These are phyloP conservation scores for Solanum sitiens DNA, from an alignment of 257 asterid species.

Conservation along the genomic window DNA sequence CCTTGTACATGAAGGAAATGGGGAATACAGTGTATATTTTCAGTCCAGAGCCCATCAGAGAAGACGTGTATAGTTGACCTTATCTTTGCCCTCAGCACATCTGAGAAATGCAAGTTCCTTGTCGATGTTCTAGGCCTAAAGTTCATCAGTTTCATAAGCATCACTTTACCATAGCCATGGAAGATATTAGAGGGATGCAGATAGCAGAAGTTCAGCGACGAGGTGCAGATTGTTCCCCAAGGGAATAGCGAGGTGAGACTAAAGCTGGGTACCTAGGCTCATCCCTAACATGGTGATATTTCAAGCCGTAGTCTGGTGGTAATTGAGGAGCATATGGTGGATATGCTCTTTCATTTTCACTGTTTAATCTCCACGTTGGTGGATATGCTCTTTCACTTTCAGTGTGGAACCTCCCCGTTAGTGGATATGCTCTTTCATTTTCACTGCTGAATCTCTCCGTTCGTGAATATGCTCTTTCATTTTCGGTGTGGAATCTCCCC, in stretches of 20 bases:
- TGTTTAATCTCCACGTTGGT: constrained; percentile 2
- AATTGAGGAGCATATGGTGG: constrained; percentile 21
- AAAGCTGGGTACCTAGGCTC: constrained; percentile 25
- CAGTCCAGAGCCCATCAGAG: background rate
- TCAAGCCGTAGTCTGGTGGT: constrained; percentile 14
- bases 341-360: constrained; percentile 16
- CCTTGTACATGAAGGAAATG: background rate
- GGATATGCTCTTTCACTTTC: constrained; percentile 17
- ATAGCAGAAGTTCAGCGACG: constrained; percentile 16
- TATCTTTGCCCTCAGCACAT: background rate
- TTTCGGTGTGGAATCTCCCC: constrained; percentile 1
- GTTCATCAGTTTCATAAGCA: background rate
- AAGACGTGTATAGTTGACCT: background rate
- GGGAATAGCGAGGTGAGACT: constrained; percentile 53
- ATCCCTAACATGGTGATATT: constrained; percentile 9
- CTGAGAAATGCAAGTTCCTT: background rate
- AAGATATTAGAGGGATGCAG: background rate
- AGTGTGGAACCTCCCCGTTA: background rate
- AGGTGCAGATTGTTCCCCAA: constrained; percentile 40
- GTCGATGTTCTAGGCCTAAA: background rate
- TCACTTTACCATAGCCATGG: background rate
- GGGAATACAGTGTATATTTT: background rate
- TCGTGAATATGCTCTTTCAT: constrained; percentile 4
- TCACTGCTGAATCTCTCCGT: constrained; percentile 2
- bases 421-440: constrained; percentile 12